Evolutionary conservation across 192 early-diverging fungal species (phyloP), one percentile per base, ranked within the genome.

Genomic region (Coemansia sp.): DNA sequence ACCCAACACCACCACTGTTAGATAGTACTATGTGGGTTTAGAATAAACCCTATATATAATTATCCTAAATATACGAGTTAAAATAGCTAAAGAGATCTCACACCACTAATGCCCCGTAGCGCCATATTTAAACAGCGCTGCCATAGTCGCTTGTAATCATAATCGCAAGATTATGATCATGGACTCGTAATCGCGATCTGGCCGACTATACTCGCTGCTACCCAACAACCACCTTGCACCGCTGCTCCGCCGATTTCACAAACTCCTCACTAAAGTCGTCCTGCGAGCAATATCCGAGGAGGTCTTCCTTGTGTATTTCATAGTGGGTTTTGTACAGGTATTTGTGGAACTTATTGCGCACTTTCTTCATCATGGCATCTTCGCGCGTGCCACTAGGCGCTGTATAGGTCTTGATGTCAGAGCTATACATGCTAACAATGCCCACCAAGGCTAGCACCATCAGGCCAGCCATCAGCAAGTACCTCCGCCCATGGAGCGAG

Each of bases 1-100:
- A 84, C 3, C 35, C 57, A 86, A 77, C 5, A 82, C 24, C 9
- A 85, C 66, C 9, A n/a, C n/a, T n/a, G n/a, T n/a, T n/a, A n/a
- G n/a, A n/a, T n/a, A n/a, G n/a, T n/a, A n/a, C n/a, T n/a, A n/a
- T n/a, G n/a, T n/a, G n/a, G n/a, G n/a, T n/a, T n/a, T n/a, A n/a
- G n/a, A n/a, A n/a, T n/a, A n/a, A n/a, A n/a, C n/a, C n/a, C n/a
- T n/a, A n/a, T n/a, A n/a, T n/a, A n/a, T n/a, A n/a, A n/a, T n/a
- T n/a, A n/a, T n/a, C n/a, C n/a, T n/a, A n/a, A n/a, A n/a, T n/a
- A n/a, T n/a, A n/a, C n/a, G n/a, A n/a, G n/a, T n/a, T n/a, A n/a
- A n/a, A n/a, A n/a, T n/a, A n/a, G n/a, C n/a, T n/a, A n/a, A n/a
- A n/a, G n/a, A n/a, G n/a, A n/a, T n/a, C n/a, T n/a, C n/a, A n/a